Evolutionary conservation across 2,329 filamentous ascomycete genomes (phyloP), one percentile per base, ranked within the genome.

Genomic region (Cordyceps javanica): DNA sequence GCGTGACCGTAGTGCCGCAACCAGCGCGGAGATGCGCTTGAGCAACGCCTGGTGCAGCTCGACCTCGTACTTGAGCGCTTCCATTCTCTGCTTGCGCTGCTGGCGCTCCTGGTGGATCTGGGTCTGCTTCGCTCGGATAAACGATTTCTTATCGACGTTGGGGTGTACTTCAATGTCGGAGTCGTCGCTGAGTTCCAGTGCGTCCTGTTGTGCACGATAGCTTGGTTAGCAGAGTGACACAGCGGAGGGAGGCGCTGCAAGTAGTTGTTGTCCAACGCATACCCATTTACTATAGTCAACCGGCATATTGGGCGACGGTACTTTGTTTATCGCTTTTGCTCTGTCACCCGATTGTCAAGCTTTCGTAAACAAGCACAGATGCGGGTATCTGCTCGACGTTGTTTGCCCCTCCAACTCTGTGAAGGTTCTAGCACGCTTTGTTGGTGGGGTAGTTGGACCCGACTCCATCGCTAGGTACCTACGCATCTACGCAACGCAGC

Each of bases 101-200:
- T 86, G 80, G 57, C 94, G 88, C 71, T 97, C 88, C 69, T 92
- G 86, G 73, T 99, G 94, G 67, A 99, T 99, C 75, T 99, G 92
- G 66, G 87, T 88, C 77, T 97, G 94, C 76, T 99, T 99, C 63
- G 94, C 95, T 63, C 93, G 90, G 72, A 99, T 99, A 74, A 99
- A 99, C 60, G 93, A 97, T 53, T 88, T 85, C 74, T 99, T 99
- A 77, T 99, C 94, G 71, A 99, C 94, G 71, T 99, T 99, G 60
- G 94, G 94, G 74, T 99, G 94, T 53, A 97, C 94, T 76, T 99
- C 94, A 67, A 99, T 87, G 69, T 99, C 94, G 53, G 91, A 97
- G 75, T 99, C 94, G 74, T 99, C 94, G 68, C 91, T 96, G 70
- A 99, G 86, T 85, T 99, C 94, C 69, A 99, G 83, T 60, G 89